Evolutionary conservation across 306 rosid genomes (phyloP).

Genomic region (Oemleria cerasiformis): DNA sequence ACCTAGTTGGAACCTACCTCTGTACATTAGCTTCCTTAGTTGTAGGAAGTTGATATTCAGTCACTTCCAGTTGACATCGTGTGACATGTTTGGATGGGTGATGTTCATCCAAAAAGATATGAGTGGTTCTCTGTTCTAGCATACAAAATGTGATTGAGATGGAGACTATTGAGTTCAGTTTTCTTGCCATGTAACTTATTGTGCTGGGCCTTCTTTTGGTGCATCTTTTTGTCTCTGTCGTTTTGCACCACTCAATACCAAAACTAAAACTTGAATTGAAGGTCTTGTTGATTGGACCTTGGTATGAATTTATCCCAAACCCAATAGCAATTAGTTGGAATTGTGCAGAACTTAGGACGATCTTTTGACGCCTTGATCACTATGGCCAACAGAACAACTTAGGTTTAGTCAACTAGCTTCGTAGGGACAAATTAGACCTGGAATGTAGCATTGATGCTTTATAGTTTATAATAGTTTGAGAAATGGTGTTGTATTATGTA

Average conservation of each 20-base stretch:
- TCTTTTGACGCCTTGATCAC: neutral
- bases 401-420: neutral
- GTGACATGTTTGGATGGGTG: neutral
- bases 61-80: neutral
- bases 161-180: neutral
- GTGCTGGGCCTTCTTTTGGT: neutral
- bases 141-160: neutral
- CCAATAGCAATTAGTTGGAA: neutral
- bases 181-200: neutral
- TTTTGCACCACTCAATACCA: neutral
- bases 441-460: neutral
- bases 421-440: neutral
- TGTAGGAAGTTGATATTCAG: slow-evolving; percentile 4
- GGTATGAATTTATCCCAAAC: neutral
- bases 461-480: neutral
- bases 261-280: neutral
- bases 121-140: neutral
- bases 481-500: neutral
- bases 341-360: neutral
- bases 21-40: neutral
- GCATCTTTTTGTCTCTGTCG: neutral
- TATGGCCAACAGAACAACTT: neutral
- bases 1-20: neutral
- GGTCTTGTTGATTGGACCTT: neutral
- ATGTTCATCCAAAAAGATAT: neutral